A percentile compares a stretch with the other conserved stretches of the same genome.
phyloP scores from a whole-genome alignment of 140 eudicot species.

The Stevia rebaudiana region DNA sequence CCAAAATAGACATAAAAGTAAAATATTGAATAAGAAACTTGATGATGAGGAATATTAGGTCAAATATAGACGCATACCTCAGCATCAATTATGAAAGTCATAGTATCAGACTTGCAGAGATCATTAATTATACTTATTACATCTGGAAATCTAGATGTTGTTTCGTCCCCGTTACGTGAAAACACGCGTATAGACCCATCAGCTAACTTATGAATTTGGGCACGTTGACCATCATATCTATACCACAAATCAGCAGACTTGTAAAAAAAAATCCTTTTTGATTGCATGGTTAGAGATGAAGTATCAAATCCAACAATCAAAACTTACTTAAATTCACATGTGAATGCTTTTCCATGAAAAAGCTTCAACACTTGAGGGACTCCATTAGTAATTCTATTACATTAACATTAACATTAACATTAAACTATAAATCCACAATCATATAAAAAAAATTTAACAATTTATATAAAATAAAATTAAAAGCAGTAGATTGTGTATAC shows the following conservation, averaged over 20 bases:
- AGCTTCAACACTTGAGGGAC: constrained; percentile 62
- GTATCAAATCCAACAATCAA: constrained; percentile 1
- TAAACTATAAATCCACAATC: neutral
- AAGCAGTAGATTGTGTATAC: constrained; percentile 33
- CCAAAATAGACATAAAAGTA: constrained; percentile 2
- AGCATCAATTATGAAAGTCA: constrained; percentile 75
- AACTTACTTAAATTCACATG: constrained; percentile 86
- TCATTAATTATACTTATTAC: constrained; percentile 60
- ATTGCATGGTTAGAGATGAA: neutral
- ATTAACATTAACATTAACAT: constrained; percentile 1
- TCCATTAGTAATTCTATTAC: constrained; percentile 80
- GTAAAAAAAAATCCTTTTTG: neutral
- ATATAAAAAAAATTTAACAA: neutral
- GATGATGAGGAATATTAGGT: neutral
- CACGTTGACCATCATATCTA: constrained; percentile 98
- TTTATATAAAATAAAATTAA: constrained; percentile 1
- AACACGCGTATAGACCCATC: constrained; percentile 84
- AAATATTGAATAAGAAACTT: neutral
- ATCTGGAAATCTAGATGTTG: constrained; percentile 90
- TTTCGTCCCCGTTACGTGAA: constrained; percentile 92
- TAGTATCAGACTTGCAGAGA: constrained; percentile 42
- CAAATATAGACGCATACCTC: constrained; percentile 50
- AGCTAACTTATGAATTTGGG: constrained; percentile 74
- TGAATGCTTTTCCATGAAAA: constrained; percentile 66
- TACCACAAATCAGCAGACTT: constrained; percentile 1